Evolutionary conservation across 2,329 filamentous ascomycete species (phyloP).

Genomic region (Curvularia eragrostidis): DNA sequence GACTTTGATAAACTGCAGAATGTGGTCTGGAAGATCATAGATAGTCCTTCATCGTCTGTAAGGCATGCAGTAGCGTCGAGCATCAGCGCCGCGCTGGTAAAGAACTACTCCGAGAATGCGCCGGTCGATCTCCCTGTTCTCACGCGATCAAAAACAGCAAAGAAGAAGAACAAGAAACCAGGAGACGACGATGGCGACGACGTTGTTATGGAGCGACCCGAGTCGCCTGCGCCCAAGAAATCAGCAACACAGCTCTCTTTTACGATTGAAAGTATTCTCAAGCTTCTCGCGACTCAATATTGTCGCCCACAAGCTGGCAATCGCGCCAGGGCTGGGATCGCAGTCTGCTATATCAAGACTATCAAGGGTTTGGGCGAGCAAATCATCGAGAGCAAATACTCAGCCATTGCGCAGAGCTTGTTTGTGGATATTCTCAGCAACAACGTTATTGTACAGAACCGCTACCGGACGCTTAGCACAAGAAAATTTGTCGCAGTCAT

Average conservation of each 20-base stretch:
- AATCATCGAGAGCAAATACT: conserved; percentile 82
- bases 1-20: conserved; percentile 91
- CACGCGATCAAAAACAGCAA: conserved; percentile 66
- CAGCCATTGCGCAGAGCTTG: conserved; percentile 79
- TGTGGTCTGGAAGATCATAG: conserved; percentile 83
- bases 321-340: conserved; percentile 79
- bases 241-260: conserved; percentile 73
- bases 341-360: conserved; percentile 84
- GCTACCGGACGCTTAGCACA: conserved; percentile 84
- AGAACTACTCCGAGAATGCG: conserved; percentile 72
- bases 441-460: conserved; percentile 77
- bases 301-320: conserved; percentile 79
- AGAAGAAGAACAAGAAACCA: conserved; percentile 75
- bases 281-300: conserved; percentile 81
- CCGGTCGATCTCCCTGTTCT: conserved; percentile 49
- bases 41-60: conserved; percentile 75
- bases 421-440: conserved; percentile 81
- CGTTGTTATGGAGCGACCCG: conserved; percentile 68
- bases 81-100: conserved; percentile 81
- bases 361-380: conserved; percentile 80
- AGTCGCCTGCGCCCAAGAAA: conserved; percentile 78
- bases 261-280: conserved; percentile 78
- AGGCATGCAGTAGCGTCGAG: conserved; percentile 87
- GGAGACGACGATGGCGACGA: conserved; percentile 74
- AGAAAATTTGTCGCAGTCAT: conserved; percentile 84